Base-by-base conservation (phyloP, 2,329 filamentous ascomycete species). In the Pseudogymnoascus verrucosus region DNA sequence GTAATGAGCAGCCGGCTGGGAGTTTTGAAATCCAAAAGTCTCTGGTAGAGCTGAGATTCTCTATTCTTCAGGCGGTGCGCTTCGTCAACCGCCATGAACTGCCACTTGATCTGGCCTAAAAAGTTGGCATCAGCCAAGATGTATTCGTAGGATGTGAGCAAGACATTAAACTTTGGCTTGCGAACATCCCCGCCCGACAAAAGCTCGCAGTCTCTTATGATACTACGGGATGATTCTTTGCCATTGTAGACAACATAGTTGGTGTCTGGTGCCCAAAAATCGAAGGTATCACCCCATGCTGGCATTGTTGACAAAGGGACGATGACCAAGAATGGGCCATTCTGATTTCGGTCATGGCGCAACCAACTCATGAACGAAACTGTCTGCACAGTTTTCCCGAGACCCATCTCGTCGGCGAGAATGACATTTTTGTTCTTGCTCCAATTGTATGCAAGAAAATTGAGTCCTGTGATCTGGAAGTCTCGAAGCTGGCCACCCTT, bases 221-320 rank as follows among this genome's bases (percentile, higher is more conserved):
- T 93, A 68, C 82, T 88, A 51, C 96, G 90, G 34, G 95, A 89
- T 36, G 89, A 84, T 74, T 95, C 89, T 63, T 92, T 93, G 61
- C 96, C 95, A 62, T 93, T 91, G 76, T 99, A 99, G 62, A 97
- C 91, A 64, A 99, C 90, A 75, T 97, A 98, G 76, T 99, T 98
- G 67, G 98, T 78, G 73, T 98, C 93, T 0, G 95, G 95, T 2
- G 95, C 88, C 95, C 95, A 99, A 67, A 89, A 82, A 75, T 97
- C 95, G 76, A 99, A 97, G 0, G 95, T 99, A 72, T 99, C 95
- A 54, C 91, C 95, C 95, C 95, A 99, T 2, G 95, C 92, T 5
- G 95, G 93, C 78, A 99, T 96, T 59, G 96, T 96, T 65, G 93
- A 98, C 23, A 99, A 82, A 28, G 95, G 95, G 6, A 96, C 95